These are phyloP conservation scores for Wickerhamiella azymoides DNA, from an alignment of 805 yeast genomes.

Conservation along the genomic window DNA sequence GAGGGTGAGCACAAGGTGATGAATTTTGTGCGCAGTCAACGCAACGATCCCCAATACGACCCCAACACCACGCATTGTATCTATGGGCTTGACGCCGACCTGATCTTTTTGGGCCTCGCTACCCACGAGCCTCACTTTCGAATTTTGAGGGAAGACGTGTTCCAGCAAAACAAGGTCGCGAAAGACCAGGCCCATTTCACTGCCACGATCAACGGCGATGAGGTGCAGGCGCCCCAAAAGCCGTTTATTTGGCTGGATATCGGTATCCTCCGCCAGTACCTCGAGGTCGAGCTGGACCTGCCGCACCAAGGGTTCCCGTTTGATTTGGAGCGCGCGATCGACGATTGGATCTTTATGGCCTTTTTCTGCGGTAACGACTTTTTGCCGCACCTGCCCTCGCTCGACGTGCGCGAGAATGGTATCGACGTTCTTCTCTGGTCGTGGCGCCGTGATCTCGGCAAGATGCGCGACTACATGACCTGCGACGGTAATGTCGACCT, in stretches of 20 bases:
- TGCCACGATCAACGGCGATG: constrained; percentile 25
- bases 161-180: constrained; percentile 51
- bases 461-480: constrained; percentile 64
- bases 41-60: constrained; percentile 72
- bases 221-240: constrained; percentile 25
- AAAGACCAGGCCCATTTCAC: constrained; percentile 26
- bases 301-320: constrained; percentile 58
- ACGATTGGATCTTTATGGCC: constrained; percentile 98
- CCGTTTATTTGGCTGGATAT: constrained; percentile 94
- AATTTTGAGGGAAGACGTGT: constrained; percentile 90
- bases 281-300: constrained; percentile 64
- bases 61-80: constrained; percentile 94
- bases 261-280: constrained; percentile 73
- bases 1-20: constrained; percentile 98
- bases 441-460: constrained; percentile 67
- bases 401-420: constrained; percentile 90
- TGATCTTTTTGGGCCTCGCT: constrained; percentile 88
- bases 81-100: constrained; percentile 95
- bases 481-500: constrained; percentile 77
- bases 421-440: constrained; percentile 66
- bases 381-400: constrained; percentile 86
- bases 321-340: constrained; percentile 90
- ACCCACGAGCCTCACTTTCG: constrained; percentile 97
- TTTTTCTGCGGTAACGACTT: constrained; percentile 98
- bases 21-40: constrained; percentile 85